phyloP scores from a whole-genome alignment of 202 grass and related monocot genomes.

The Panicum hallii region DNA sequence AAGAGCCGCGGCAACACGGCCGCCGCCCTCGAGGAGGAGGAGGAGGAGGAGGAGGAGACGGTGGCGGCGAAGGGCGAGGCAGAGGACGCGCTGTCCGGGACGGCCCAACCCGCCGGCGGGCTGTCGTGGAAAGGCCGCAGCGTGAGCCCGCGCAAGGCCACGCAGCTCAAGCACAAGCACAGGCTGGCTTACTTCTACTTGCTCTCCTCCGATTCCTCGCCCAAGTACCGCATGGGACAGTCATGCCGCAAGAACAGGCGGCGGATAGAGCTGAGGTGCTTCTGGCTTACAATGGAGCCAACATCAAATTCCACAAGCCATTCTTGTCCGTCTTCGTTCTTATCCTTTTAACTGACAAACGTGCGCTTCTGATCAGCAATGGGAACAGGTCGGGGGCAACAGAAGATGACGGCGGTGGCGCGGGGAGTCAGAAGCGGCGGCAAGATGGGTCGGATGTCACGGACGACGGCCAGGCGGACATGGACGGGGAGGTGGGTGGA shows the following conservation, averaged over 20 bases:
- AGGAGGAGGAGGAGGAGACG: neutral
- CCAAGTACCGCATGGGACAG: slow-evolving; percentile 85
- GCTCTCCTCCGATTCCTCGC: slow-evolving; percentile 58
- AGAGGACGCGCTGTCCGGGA: slow-evolving; percentile 59
- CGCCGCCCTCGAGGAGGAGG: neutral
- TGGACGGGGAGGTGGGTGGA: slow-evolving; percentile 56
- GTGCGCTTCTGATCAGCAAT: slow-evolving; percentile 2
- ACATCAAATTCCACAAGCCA: neutral
- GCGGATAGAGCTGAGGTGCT: slow-evolving; percentile 60
- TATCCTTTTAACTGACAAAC: neutral
- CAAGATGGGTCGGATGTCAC: slow-evolving; percentile 22
- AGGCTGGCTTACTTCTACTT: slow-evolving; percentile 54
- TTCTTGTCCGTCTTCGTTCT: neutral
- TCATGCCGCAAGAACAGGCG: slow-evolving; percentile 90
- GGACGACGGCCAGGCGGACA: slow-evolving; percentile 30
- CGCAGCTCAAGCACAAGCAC: slow-evolving; percentile 65
- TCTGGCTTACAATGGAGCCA: neutral
- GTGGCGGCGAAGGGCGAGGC: slow-evolving; percentile 23
- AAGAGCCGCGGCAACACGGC: neutral
- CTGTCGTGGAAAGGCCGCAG: slow-evolving; percentile 90
- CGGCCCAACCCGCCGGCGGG: slow-evolving; percentile 58
- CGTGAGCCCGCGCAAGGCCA: slow-evolving; percentile 71
- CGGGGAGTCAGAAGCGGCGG: slow-evolving; percentile 26
- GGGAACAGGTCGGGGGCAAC: slow-evolving; percentile 41
- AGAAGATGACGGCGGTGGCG: slow-evolving; percentile 40